Conservation (phyloP, 805 yeast species). For the Nakazawaea holstii region DNA sequence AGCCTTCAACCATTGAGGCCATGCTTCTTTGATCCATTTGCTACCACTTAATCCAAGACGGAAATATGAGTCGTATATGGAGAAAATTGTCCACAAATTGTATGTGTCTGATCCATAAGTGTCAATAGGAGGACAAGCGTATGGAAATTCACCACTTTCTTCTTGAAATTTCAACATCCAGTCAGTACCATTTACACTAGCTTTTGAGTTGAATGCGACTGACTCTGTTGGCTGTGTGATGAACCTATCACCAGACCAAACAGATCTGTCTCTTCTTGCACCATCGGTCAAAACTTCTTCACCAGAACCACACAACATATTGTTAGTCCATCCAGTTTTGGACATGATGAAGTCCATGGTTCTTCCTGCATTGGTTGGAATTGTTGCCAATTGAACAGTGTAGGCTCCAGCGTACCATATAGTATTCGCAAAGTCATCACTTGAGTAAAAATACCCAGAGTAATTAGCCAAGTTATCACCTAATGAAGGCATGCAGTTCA, state of each 20-base stretch:
- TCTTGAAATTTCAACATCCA: conserved; percentile 16
- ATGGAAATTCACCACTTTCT: conserved; percentile 10
- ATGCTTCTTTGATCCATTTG: conserved; percentile 5
- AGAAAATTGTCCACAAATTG: conserved; percentile 9
- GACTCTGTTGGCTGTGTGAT: conserved; percentile 10
- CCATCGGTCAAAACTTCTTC: conserved; percentile 12
- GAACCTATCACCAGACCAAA: conserved; percentile 13
- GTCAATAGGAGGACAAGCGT: conserved; percentile 11
- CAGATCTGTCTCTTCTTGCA: conserved; percentile 13
- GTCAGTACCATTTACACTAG: conserved; percentile 20
- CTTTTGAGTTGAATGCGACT: conserved; percentile 24
- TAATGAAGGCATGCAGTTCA: conserved; percentile 12
- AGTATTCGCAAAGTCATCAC: conserved; percentile 43
- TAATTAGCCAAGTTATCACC: conserved; percentile 10
- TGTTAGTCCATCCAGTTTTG: conserved; percentile 32
- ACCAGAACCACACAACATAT: conserved; percentile 13
- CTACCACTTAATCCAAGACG: conserved; percentile 1
- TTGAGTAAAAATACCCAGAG: conserved; percentile 14
- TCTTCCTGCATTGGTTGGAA: conserved; percentile 45
- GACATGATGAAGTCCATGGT: conserved; percentile 23
- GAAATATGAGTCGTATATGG: conserved; percentile 3
- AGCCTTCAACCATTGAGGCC: conserved; percentile 9
- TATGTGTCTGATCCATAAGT: conserved; percentile 12
- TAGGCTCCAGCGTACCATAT: conserved; percentile 37
- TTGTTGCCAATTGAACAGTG: conserved; percentile 27